Percentiles rank a stretch among this genome's conserved stretches.
Evolutionary conservation across 2,329 filamentous ascomycete genomes (phyloP).

Genomic region (Curvularia hawaiiensis): DNA sequence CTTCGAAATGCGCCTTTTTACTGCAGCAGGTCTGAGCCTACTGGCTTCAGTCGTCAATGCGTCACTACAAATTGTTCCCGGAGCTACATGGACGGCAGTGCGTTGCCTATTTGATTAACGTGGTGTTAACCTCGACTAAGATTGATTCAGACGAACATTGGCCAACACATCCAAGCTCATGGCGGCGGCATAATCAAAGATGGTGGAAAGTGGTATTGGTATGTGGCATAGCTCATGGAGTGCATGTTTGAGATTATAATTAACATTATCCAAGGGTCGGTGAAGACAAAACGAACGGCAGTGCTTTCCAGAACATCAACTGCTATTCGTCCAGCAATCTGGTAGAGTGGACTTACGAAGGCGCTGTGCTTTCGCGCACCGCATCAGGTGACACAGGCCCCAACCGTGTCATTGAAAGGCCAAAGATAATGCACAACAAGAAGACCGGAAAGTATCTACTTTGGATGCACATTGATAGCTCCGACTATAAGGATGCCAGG

Average conservation of each 20-base stretch:
- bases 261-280: conserved; percentile 57
- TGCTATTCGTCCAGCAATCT: conserved; percentile 70
- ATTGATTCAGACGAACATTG: conserved; percentile 45
- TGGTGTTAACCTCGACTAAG: conserved; percentile 7
- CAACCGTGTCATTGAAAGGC: conserved; percentile 67
- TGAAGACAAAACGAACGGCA: conserved; percentile 70
- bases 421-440: conserved; percentile 72
- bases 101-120: conserved; percentile 4
- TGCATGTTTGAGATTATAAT: not conserved
- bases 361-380: conserved; percentile 62
- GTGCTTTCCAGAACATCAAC: conserved; percentile 67
- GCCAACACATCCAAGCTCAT: conserved; percentile 68
- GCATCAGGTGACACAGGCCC: conserved; percentile 63
- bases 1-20: conserved; percentile 28
- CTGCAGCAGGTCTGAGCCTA: conserved; percentile 17
- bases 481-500: conserved; percentile 66
- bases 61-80: conserved; percentile 47
- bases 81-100: conserved; percentile 49
- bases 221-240: not conserved
- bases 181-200: conserved; percentile 68
- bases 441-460: conserved; percentile 69
- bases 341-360: conserved; percentile 67
- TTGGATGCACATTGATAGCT: conserved; percentile 70
- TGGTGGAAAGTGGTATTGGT: conserved; percentile 63
- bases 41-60: conserved; percentile 31